Evolutionary conservation across 805 yeast species (phyloP), one percentile per base, ranked within the genome.

Genomic region (Wickerhamomyces hampshirensis): DNA sequence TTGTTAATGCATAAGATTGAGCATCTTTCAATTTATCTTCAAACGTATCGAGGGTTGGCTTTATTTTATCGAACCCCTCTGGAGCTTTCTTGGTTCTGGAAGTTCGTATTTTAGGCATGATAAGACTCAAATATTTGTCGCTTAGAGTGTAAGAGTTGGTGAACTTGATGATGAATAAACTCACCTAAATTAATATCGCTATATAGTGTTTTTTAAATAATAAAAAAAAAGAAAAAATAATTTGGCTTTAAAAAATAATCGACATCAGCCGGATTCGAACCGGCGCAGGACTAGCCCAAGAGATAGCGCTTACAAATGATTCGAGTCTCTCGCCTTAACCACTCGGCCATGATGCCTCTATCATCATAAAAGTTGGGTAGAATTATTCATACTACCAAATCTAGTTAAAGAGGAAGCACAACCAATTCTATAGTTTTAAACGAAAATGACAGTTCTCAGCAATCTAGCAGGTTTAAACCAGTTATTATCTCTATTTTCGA

Each of bases 51-150:
- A 87, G 51, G 0, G 89, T 80, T 2, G 84, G 80, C 43, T 76
- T 76, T 10, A 88, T 70, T 47, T 77, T 78, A 3, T 69, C 73
- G 54, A 71, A 87, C 5, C 91, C 96, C 4, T 69, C 77, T 1
- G 96, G 96, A 0, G 89, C 80, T 23, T 63, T 59, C 34, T 74
- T 63, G 30, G 55, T 60, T 28, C 76, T 59, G 29, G 54, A 60
- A 2, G 68, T 59, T 39, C 54, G 59, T 35, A 65, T 56, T 35
- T 67, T 70, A 12, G 78, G 69, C 81, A 76, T 75, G 13, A 13
- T 28, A 13, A 10, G 6, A 15, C 12, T 17, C 10, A 15, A 18
- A 5, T 11, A 29, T 15, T 11, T 14, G n/a, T n/a, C n/a, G n/a
- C n/a, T n/a, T n/a, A n/a, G n/a, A n/a, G n/a, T n/a, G n/a, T n/a